phyloP scores from a whole-genome alignment of 805 yeast genomes.

The Torulaspora microellipsoides region DNA sequence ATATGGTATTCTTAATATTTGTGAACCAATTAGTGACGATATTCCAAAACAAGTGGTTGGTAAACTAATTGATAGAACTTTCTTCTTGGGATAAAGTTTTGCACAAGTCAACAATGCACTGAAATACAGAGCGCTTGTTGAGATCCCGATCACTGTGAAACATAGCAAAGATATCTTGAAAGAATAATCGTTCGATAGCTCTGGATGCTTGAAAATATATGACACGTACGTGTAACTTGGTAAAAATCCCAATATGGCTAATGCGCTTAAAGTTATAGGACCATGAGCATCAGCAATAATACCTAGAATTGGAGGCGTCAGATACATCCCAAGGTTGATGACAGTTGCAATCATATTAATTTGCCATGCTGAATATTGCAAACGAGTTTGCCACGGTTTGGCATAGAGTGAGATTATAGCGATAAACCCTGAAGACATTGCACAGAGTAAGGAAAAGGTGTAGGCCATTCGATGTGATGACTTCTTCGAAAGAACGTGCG shows the following conservation, averaged over 20 bases:
- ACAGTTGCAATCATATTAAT: conserved; percentile 70
- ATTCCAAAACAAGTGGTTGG: conserved; percentile 89
- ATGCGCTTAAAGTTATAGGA: conserved; percentile 61
- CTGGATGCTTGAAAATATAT: conserved; percentile 34
- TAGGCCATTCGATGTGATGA: conserved; percentile 49
- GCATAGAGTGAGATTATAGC: conserved; percentile 78
- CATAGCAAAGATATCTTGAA: conserved; percentile 42
- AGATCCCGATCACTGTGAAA: conserved; percentile 60
- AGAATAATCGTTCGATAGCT: conserved; percentile 15
- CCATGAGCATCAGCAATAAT: conserved; percentile 82
- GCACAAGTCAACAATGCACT: conserved; percentile 77
- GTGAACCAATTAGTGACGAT: conserved; percentile 72
- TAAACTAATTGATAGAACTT: conserved; percentile 76
- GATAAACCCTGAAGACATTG: conserved; percentile 79
- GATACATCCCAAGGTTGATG: conserved; percentile 76
- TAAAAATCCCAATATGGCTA: conserved; percentile 56
- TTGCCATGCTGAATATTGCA: conserved; percentile 60
- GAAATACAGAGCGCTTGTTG: conserved; percentile 69
- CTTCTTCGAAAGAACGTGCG: conserved; percentile 39
- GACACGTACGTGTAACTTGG: conserved; percentile 61
- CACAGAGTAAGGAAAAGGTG: conserved; percentile 51
- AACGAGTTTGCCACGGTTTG: conserved; percentile 53
- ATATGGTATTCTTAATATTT: conserved; percentile 43
- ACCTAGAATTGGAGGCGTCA: conserved; percentile 79
- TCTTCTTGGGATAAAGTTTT: conserved; percentile 68